phyloP scores from a whole-genome alignment of 2,329 filamentous ascomycete species.

The Neonectria faginata region DNA sequence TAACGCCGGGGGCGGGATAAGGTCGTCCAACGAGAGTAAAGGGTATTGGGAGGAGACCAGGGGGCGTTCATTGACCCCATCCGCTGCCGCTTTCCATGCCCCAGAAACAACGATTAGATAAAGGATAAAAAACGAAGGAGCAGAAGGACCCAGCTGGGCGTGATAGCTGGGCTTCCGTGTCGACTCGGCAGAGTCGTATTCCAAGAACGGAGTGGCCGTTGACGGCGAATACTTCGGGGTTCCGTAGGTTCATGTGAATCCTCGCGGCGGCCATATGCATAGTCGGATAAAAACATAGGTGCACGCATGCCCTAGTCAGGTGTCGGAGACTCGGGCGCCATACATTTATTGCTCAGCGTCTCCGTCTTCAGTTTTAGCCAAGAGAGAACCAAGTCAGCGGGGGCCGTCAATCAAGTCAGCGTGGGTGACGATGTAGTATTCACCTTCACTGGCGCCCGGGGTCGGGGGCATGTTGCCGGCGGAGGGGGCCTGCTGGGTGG shows the following conservation, averaged over 20 bases:
- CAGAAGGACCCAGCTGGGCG: conserved; percentile 11
- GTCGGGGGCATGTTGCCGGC: conserved; percentile 70
- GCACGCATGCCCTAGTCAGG: conserved; percentile 13
- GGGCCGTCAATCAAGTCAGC: conserved; percentile 47
- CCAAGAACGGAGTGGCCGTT: conserved; percentile 20
- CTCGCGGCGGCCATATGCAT: conserved; percentile 11
- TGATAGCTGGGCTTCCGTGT: conserved; percentile 9
- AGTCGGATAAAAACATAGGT: conserved; percentile 18
- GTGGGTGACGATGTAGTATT: conserved; percentile 59
- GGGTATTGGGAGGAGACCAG: conserved; percentile 25
- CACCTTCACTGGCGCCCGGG: conserved; percentile 72
- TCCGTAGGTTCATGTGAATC: conserved; percentile 16
- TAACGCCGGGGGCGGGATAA: conserved; percentile 20
- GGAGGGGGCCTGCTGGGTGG: conserved; percentile 63
- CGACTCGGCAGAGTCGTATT: conserved; percentile 21
- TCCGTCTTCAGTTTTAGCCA: conserved; percentile 48
- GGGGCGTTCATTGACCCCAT: conserved; percentile 15
- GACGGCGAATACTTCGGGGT: conserved; percentile 5
- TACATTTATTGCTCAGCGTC: conserved; percentile 49
- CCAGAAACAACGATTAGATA: conserved; percentile 18
- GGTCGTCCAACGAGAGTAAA: conserved; percentile 24
- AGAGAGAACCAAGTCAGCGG: conserved; percentile 46
- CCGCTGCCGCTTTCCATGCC: conserved; percentile 14
- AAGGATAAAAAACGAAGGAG: conserved; percentile 4
- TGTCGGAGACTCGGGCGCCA: conserved; percentile 1